phyloP scores from a whole-genome alignment of 257 asterid genomes.

The Solanum chiquidenum region DNA sequence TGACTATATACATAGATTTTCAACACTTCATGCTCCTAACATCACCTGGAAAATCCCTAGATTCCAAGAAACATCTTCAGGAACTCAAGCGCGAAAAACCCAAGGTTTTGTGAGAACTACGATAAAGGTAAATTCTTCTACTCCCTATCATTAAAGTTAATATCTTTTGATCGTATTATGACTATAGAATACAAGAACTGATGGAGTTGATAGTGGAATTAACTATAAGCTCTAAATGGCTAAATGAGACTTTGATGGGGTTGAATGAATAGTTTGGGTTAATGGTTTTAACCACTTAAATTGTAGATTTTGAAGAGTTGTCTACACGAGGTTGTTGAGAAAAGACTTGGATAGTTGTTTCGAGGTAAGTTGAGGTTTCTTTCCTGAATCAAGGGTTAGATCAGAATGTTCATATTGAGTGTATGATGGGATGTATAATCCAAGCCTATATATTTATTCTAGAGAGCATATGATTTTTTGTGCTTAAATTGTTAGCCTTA shows the following conservation, averaged over 20 bases:
- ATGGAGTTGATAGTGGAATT: neutral
- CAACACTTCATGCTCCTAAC: neutral
- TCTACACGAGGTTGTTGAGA: neutral
- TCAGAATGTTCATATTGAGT: neutral
- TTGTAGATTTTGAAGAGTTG: neutral
- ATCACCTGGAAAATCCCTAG: neutral
- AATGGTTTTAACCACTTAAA: neutral
- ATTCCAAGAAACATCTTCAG: neutral
- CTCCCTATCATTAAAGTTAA: neutral
- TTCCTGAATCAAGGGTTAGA: neutral
- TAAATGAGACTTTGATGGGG: neutral
- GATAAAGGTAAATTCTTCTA: neutral
- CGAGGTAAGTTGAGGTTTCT: neutral
- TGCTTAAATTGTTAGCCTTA: neutral
- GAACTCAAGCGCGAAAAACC: neutral
- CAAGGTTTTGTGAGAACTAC: neutral
- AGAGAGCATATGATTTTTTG: neutral
- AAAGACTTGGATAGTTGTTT: neutral
- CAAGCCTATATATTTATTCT: neutral
- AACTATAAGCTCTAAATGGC: neutral
- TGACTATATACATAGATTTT: neutral
- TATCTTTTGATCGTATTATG: neutral
- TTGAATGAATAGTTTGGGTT: neutral
- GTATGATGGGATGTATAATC: neutral
- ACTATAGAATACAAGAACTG: neutral